These are phyloP conservation scores for Pyrenochaeta sp. DNA, from an alignment of 2,329 filamentous ascomycete species.

Conservation along the genomic window DNA sequence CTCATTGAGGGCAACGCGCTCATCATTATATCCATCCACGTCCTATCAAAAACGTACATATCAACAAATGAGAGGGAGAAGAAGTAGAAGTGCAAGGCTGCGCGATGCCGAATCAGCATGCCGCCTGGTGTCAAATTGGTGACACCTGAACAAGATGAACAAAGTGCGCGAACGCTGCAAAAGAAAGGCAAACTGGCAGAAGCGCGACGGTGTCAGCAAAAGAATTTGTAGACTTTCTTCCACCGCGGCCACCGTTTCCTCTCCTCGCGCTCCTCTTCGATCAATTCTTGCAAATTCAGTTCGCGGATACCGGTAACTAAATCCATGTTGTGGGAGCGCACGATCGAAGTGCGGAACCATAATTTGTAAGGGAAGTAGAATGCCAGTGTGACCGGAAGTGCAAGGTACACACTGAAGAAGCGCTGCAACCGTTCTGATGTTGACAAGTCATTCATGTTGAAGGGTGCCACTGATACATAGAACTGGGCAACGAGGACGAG, in stretches of 20 bases:
- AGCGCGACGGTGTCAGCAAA: conserved; percentile 47
- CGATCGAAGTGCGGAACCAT: conserved; percentile 72
- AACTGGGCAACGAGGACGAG: conserved; percentile 84
- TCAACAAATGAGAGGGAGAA: conserved; percentile 11
- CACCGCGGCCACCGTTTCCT: conserved; percentile 60
- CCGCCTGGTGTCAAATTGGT: conserved; percentile 44
- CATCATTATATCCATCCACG: conserved; percentile 1
- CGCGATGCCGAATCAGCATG: conserved; percentile 32
- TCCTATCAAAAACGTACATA: conserved; percentile 2
- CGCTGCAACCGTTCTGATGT: conserved; percentile 61
- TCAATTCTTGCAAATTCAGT: conserved; percentile 79
- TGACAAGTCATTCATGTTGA: conserved; percentile 63
- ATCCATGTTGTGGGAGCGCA: conserved; percentile 80
- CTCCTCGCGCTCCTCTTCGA: conserved; percentile 83
- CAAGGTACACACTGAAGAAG: conserved; percentile 79
- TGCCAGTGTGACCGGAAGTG: conserved; percentile 71
- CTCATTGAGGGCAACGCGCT: background rate
- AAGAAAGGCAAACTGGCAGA: conserved; percentile 4
- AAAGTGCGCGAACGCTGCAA: conserved; percentile 26
- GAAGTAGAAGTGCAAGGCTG: conserved; percentile 29
- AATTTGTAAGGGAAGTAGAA: conserved; percentile 82
- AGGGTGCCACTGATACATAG: conserved; percentile 84
- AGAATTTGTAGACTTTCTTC: conserved; percentile 60
- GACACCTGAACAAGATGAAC: conserved; percentile 14
- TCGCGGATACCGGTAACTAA: conserved; percentile 85